Conservation (phyloP, 192 early-diverging fungal species). For the Coemansia pectinata region DNA sequence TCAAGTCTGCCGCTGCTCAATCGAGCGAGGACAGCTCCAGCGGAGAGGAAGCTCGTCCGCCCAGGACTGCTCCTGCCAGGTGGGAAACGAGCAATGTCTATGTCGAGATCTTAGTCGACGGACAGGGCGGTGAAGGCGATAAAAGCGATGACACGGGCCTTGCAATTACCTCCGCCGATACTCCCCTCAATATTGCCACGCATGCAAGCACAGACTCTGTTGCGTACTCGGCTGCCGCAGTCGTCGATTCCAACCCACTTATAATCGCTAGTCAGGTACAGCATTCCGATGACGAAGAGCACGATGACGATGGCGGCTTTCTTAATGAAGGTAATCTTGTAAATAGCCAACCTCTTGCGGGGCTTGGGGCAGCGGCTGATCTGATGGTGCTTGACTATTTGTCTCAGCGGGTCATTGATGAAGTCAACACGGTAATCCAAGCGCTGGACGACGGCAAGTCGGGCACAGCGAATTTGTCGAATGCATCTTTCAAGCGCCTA, state of each 20-base stretch:
- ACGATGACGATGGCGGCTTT: neutral
- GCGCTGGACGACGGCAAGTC: neutral
- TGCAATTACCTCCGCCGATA: neutral
- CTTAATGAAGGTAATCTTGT: neutral
- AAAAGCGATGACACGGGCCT: neutral
- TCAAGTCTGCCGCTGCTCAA: neutral
- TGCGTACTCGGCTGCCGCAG: neutral
- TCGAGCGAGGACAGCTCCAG: neutral
- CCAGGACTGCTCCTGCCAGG: neutral
- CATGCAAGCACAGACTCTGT: neutral
- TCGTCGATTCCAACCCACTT: neutral
- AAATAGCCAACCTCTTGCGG: neutral
- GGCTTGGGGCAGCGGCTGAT: slow-evolving; percentile 23
- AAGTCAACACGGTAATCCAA: slow-evolving; percentile 3
- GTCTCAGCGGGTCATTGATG: slow-evolving; percentile 32
- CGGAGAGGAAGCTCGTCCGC: neutral
- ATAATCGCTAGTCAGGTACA: neutral
- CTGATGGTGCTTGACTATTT: slow-evolving; percentile 45
- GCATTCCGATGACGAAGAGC: neutral
- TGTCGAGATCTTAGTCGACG: neutral
- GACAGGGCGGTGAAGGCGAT: neutral
- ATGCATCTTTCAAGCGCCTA: slow-evolving; percentile 10
- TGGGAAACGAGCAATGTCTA: neutral
- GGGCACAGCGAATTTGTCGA: no score
- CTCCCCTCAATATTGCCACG: neutral